phyloP scores from a whole-genome alignment of 768 basidiomycete species.

The Rhodotorula toruloides region DNA sequence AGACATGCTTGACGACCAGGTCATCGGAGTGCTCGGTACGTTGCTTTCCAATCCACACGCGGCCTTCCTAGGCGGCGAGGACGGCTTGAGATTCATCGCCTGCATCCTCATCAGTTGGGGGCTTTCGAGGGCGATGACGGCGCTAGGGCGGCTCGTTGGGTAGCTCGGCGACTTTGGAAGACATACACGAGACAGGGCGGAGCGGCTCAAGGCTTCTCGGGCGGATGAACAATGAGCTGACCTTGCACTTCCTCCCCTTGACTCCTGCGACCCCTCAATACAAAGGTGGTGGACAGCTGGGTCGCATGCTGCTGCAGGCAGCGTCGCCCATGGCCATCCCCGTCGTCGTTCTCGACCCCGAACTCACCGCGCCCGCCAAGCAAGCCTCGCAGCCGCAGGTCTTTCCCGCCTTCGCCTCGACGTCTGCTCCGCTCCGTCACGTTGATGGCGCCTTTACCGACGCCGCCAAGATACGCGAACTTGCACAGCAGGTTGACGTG shows the following conservation, averaged over 20 bases:
- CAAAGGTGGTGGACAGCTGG: constrained; percentile 91
- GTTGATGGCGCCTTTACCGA: constrained; percentile 86
- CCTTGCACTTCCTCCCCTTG: background rate
- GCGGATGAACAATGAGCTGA: too few relatives aligned
- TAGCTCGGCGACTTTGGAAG: too few relatives aligned
- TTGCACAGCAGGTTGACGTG: constrained; percentile 74
- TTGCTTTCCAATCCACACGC: background rate
- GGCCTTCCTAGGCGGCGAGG: too few relatives aligned
- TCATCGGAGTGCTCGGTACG: constrained; percentile 37
- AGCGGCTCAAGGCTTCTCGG: too few relatives aligned
- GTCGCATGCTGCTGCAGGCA: constrained; percentile 89
- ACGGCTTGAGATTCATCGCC: too few relatives aligned
- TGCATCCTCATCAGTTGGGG: too few relatives aligned
- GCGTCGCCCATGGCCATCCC: constrained; percentile 81
- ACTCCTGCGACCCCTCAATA: too few relatives aligned
- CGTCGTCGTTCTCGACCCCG: constrained; percentile 76
- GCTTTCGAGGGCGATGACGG: too few relatives aligned
- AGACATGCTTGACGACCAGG: constrained; percentile 36
- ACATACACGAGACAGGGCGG: too few relatives aligned
- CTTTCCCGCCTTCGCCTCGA: constrained; percentile 48
- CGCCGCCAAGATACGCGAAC: constrained; percentile 66
- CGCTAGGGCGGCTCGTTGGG: too few relatives aligned
- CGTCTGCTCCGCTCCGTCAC: constrained; percentile 52
- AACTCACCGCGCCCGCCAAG: constrained; percentile 77
- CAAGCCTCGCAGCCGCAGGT: constrained; percentile 56